phyloP scores from a whole-genome alignment of 164 flowering plant species.

The Vitis vinifera region DNA sequence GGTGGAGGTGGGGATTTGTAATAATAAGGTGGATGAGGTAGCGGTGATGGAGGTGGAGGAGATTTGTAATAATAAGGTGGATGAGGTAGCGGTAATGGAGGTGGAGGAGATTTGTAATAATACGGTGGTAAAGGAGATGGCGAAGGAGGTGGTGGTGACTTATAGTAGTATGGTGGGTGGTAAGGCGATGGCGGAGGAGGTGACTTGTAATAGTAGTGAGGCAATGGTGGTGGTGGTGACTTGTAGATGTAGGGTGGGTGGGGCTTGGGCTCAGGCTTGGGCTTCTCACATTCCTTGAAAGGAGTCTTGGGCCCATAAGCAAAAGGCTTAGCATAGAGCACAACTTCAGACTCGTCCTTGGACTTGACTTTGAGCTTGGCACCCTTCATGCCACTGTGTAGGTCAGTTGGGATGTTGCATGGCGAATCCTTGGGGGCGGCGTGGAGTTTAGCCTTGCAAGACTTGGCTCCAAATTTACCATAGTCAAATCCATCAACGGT shows the following conservation, averaged over 20 bases:
- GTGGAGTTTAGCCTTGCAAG: conserved; percentile 66
- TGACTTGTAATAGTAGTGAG: conserved; percentile 1
- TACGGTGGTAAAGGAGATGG: conserved; percentile 6
- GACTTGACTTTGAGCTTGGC: conserved; percentile 55
- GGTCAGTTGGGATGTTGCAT: conserved; percentile 59
- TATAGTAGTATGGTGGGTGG: background rate
- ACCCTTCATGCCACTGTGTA: conserved; percentile 51
- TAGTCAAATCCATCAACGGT: conserved; percentile 52
- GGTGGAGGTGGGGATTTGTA: background rate
- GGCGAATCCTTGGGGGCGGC: conserved; percentile 59
- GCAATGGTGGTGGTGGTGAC: background rate
- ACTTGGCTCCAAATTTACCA: conserved; percentile 49
- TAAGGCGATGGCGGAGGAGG: background rate
- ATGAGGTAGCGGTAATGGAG: conserved; percentile 1
- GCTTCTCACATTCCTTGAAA: conserved; percentile 53
- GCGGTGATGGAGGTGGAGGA: conserved; percentile 19
- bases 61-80: conserved; percentile 21
- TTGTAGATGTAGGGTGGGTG: conserved; percentile 14
- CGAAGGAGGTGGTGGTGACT: background rate
- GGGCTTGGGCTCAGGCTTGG: conserved; percentile 24
- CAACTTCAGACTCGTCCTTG: conserved; percentile 54
- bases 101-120: conserved; percentile 18
- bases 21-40: too few relatives aligned
- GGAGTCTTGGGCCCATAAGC: conserved; percentile 71
- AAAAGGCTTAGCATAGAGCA: conserved; percentile 57